Evolutionary conservation across 192 early-diverging fungal species (phyloP).

Genomic region (Umbelopsis isabellina): DNA sequence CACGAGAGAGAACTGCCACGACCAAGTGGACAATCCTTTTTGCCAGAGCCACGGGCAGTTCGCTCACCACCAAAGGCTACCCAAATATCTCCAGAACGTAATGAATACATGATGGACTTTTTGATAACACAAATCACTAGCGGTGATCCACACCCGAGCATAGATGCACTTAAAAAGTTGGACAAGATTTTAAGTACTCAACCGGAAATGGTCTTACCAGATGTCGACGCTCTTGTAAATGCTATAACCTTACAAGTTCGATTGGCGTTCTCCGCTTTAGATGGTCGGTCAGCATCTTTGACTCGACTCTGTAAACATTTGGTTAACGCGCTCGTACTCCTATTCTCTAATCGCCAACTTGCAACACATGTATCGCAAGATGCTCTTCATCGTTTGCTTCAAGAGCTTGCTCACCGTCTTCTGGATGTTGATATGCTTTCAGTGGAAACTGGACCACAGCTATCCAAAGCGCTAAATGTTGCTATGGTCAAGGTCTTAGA

Average conservation of each 20-base stretch:
- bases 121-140: slow-evolving; percentile 72
- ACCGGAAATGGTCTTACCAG: slow-evolving; percentile 55
- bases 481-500: slow-evolving; percentile 92
- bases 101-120: slow-evolving; percentile 64
- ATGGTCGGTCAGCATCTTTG: slow-evolving; percentile 51
- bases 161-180: slow-evolving; percentile 77
- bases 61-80: slow-evolving; percentile 30
- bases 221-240: slow-evolving; percentile 69
- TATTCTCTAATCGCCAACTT: slow-evolving; percentile 74
- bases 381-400: slow-evolving; percentile 67
- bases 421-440: slow-evolving; percentile 75
- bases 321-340: slow-evolving; percentile 71
- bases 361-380: slow-evolving; percentile 66
- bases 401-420: slow-evolving; percentile 79
- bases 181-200: slow-evolving; percentile 63
- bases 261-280: slow-evolving; percentile 66
- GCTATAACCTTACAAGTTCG: slow-evolving; percentile 76
- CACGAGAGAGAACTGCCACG: slow-evolving; percentile 1
- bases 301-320: slow-evolving; percentile 80
- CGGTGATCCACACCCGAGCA: slow-evolving; percentile 61
- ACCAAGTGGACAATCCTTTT: slow-evolving; percentile 7
- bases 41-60: slow-evolving; percentile 18
- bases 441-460: slow-evolving; percentile 59
- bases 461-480: slow-evolving; percentile 80
- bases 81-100: slow-evolving; percentile 35